Evolutionary conservation across 2,329 filamentous ascomycete species (phyloP).

Genomic region (Arachnomyces sp.): DNA sequence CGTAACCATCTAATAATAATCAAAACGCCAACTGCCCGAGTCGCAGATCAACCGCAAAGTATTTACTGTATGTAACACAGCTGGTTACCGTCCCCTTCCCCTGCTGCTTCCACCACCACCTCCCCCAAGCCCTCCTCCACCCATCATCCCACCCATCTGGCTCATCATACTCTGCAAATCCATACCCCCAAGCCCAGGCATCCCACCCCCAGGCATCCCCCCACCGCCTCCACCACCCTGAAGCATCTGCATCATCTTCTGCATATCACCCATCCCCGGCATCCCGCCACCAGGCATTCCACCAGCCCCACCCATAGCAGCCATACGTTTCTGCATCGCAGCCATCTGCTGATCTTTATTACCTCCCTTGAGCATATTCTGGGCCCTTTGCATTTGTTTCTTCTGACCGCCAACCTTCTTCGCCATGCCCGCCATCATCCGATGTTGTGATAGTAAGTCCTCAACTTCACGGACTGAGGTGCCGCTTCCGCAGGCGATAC

Average conservation of each 20-base stretch:
- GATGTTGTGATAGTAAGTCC: constrained; percentile 92
- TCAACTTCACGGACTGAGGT: constrained; percentile 90
- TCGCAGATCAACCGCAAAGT: too few species aligned
- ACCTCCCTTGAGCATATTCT: constrained; percentile 80
- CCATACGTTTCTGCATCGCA: constrained; percentile 92
- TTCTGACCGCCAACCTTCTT: constrained; percentile 98
- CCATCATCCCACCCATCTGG: constrained; percentile 60
- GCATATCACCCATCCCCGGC: constrained; percentile 83
- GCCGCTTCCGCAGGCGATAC: constrained; percentile 80
- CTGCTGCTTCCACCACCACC: constrained; percentile 22
- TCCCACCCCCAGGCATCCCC: constrained; percentile 29
- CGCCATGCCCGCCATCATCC: constrained; percentile 98
- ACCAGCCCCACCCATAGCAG: constrained; percentile 74
- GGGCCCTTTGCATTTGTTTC: constrained; percentile 93
- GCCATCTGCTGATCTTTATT: constrained; percentile 92
- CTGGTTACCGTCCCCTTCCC: constrained; percentile 12
- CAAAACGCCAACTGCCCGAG: too few species aligned
- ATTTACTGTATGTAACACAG: too few species aligned
- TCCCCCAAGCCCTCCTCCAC: constrained; percentile 34
- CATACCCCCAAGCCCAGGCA: constrained; percentile 50
- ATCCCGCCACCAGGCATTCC: constrained; percentile 61
- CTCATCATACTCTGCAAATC: constrained; percentile 67
- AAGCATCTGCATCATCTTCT: constrained; percentile 84
- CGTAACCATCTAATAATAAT: too few species aligned
- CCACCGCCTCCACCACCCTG: constrained; percentile 51